These are phyloP conservation scores for carrot (Daucus carota) DNA, from an alignment of 129 eudicot species.

Conservation along the genomic window DNA sequence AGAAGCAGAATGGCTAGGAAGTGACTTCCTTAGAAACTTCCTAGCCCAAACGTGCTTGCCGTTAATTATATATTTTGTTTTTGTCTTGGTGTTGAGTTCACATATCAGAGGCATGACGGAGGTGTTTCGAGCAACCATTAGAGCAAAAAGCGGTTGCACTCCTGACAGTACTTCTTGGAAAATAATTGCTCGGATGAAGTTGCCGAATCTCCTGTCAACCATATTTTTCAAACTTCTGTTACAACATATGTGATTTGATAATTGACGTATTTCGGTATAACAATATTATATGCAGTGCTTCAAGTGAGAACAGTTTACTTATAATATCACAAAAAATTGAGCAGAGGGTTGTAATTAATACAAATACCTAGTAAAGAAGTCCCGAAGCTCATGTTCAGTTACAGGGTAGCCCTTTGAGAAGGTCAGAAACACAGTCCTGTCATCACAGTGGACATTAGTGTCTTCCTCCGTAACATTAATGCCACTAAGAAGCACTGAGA, in stretches of 20 bases:
- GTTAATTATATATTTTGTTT: constrained; percentile 16
- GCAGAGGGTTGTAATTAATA: background rate
- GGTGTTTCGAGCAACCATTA: constrained; percentile 22
- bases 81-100: background rate
- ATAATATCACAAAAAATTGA: background rate
- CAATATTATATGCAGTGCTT: no score
- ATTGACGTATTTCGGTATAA: no score
- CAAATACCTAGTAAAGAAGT: constrained; percentile 21
- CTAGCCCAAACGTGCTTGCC: constrained; percentile 36
- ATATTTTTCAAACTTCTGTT: background rate
- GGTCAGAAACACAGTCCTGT: constrained; percentile 10
- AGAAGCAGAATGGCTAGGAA: no score
- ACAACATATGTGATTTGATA: background rate
- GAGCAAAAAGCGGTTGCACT: constrained; percentile 33
- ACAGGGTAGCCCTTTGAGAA: constrained; percentile 40
- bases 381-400: constrained; percentile 24
- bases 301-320: no score
- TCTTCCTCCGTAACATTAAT: background rate
- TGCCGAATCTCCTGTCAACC: constrained; percentile 24
- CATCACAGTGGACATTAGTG: background rate
- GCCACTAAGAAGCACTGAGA: background rate
- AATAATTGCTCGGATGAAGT: constrained; percentile 22
- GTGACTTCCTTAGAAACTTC: no score
- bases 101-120: constrained; percentile 13
- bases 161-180: constrained; percentile 21